Conservation (phyloP, 2,329 filamentous ascomycete genomes). For the Fusarium zealandicum region DNA sequence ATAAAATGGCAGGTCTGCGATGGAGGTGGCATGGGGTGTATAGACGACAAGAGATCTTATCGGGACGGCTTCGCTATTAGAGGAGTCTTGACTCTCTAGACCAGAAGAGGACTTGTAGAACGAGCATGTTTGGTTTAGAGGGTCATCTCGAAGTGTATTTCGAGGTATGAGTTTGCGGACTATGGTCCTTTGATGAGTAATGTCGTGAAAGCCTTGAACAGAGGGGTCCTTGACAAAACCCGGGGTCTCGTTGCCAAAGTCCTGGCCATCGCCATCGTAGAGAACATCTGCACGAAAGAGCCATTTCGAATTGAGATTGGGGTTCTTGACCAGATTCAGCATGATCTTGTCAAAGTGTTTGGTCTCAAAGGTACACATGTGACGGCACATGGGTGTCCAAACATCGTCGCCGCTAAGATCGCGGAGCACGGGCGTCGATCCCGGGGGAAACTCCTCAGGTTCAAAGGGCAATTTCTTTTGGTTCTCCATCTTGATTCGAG, state of each 20-base stretch:
- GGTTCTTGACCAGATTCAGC: constrained; percentile 78
- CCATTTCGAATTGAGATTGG: constrained; percentile 80
- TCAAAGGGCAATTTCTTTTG: constrained; percentile 39
- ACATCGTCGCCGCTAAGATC: constrained; percentile 32
- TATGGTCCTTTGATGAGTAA: constrained; percentile 65
- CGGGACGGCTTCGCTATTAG: constrained; percentile 39
- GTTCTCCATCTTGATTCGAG: constrained; percentile 24
- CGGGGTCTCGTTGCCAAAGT: not conserved
- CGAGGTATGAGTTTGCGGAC: constrained; percentile 82
- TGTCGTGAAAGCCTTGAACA: constrained; percentile 31
- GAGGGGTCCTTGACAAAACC: not conserved
- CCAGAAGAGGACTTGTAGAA: constrained; percentile 59
- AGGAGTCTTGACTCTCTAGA: constrained; percentile 3
- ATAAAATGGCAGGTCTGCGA: constrained; percentile 80
- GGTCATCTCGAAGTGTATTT: constrained; percentile 76
- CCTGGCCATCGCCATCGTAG: constrained; percentile 45
- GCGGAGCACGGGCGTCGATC: constrained; percentile 39
- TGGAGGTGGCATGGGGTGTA: constrained; percentile 71
- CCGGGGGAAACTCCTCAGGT: constrained; percentile 41
- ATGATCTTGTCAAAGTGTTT: constrained; percentile 71
- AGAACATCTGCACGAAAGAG: constrained; percentile 81
- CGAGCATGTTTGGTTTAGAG: constrained; percentile 83
- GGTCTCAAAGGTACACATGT: constrained; percentile 68
- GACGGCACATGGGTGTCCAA: constrained; percentile 64
- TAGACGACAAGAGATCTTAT: constrained; percentile 67